Evolutionary conservation across 2,329 filamentous ascomycete species (phyloP).

Genomic region (Pseudogymnoascus sp.): DNA sequence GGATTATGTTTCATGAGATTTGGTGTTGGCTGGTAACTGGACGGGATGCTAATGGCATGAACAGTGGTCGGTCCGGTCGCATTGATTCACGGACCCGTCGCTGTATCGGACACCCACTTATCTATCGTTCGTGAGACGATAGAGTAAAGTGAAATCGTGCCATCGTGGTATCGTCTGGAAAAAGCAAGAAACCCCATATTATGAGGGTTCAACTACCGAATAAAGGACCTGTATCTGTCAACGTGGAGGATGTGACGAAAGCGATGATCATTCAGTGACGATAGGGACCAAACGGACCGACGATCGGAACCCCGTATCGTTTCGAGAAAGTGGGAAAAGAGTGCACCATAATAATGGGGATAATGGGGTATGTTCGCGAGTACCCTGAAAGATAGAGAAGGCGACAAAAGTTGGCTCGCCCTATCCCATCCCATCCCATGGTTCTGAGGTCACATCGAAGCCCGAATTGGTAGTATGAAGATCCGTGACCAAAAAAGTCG

Average conservation of each 20-base stretch:
- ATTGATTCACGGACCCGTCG: not conserved
- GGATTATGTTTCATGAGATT: conserved; percentile 5
- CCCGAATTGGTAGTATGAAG: not conserved
- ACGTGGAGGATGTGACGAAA: conserved; percentile 3
- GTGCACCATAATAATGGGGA: conserved; percentile 1
- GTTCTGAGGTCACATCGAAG: not conserved
- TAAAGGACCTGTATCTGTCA: conserved; percentile 1
- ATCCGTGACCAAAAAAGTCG: conserved; percentile 3
- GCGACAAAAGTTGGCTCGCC: not conserved
- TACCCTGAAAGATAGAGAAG: not conserved
- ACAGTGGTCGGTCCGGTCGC: not conserved
- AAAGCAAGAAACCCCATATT: conserved; percentile 2
- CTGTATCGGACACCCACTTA: conserved; percentile 2
- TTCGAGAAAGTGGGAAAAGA: not conserved
- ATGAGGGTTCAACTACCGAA: conserved; percentile 6
- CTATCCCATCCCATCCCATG: conserved; percentile 1
- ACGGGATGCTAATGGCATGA: not conserved
- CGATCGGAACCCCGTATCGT: not conserved
- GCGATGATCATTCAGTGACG: not conserved
- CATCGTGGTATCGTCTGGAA: not conserved
- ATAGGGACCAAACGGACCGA: conserved; percentile 4
- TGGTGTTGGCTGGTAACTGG: not conserved
- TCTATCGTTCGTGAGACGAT: not conserved
- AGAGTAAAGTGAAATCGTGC: not conserved
- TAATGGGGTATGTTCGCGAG: not conserved